Conservation (phyloP, 345 rosid species). For the Salix purpurea region DNA sequence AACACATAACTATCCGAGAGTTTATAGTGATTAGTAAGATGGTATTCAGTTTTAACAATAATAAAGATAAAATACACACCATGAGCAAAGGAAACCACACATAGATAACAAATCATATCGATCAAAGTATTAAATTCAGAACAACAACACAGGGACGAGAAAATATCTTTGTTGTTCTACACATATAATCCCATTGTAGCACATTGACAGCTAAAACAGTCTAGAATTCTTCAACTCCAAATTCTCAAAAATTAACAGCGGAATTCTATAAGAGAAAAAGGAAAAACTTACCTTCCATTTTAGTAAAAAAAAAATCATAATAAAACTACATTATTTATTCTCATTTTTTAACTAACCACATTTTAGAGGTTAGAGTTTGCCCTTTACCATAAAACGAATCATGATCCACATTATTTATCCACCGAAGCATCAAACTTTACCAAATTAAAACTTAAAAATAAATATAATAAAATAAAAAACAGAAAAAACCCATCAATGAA, state of each 20-base stretch:
- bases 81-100: neutral
- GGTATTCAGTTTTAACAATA: neutral
- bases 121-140: conserved; percentile 6
- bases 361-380: neutral
- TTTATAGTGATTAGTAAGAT: neutral
- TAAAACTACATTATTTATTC: neutral
- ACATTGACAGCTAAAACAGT: neutral
- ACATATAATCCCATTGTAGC: neutral
- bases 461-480: too few relatives aligned
- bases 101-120: neutral
- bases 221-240: neutral
- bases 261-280: neutral
- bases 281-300: too few relatives aligned
- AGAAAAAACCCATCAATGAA: neutral
- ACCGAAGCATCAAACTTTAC: neutral
- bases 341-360: neutral
- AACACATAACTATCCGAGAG: neutral
- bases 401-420: neutral
- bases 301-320: neutral
- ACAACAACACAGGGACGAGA: conserved; percentile 3
- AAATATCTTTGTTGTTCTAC: neutral
- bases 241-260: neutral
- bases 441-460: neutral
- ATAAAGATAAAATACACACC: neutral
- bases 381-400: neutral